phyloP scores from a whole-genome alignment of 2,329 filamentous ascomycete genomes.

The Coniella lustricola region DNA sequence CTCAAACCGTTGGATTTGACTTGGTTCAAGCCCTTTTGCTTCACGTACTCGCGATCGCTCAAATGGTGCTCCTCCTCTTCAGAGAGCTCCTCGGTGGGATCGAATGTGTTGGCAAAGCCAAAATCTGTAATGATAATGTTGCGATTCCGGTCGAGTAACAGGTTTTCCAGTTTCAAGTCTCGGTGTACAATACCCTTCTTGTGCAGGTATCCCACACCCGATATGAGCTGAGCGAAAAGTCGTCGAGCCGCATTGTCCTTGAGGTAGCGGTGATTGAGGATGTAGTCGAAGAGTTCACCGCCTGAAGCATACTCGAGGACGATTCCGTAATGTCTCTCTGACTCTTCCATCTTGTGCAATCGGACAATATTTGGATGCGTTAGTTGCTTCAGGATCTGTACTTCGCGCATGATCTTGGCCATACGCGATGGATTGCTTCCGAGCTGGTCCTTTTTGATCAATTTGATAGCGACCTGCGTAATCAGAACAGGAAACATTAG shows the following conservation, averaged over 20 bases:
- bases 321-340: conserved; percentile 93
- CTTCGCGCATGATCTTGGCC: conserved; percentile 96
- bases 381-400: conserved; percentile 79
- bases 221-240: conserved; percentile 91
- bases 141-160: conserved; percentile 88
- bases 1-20: conserved; percentile 67
- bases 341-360: conserved; percentile 97
- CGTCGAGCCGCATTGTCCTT: conserved; percentile 88
- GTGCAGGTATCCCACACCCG: conserved; percentile 93
- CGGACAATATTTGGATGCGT: conserved; percentile 94
- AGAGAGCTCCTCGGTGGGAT: conserved; percentile 76
- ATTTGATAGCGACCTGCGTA: conserved; percentile 83
- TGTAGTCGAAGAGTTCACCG: conserved; percentile 96
- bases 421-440: conserved; percentile 82
- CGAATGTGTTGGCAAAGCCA: conserved; percentile 96
- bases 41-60: conserved; percentile 80
- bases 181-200: conserved; percentile 98
- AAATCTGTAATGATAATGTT: conserved; percentile 99
- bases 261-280: conserved; percentile 90
- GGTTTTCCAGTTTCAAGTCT: conserved; percentile 92
- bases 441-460: conserved; percentile 86
- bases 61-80: conserved; percentile 88
- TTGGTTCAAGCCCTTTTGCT: conserved; percentile 77
- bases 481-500: not conserved
- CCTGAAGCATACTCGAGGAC: conserved; percentile 97